Conservation (phyloP, 2,329 filamentous ascomycete species). For the Neurospora sp. region DNA sequence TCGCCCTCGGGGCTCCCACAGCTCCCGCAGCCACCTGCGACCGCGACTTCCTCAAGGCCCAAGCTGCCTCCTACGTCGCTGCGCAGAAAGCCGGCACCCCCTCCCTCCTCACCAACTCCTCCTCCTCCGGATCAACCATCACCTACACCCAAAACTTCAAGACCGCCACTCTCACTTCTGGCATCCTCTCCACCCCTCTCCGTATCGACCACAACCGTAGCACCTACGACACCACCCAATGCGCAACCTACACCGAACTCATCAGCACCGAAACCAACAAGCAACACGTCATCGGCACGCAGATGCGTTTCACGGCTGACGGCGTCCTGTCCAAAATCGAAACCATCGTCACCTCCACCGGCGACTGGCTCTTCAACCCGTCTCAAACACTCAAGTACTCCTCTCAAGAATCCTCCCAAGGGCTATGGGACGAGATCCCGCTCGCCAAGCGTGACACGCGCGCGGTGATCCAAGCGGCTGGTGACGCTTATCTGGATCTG, state of each 20-base stretch:
- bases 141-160: conserved; percentile 27
- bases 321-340: conserved; percentile 13
- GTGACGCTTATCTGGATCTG: conserved; percentile 27
- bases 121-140: conserved; percentile 4
- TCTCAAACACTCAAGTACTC: conserved; percentile 26
- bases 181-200: conserved; percentile 24
- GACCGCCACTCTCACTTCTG: conserved; percentile 19
- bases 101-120: background rate
- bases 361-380: conserved; percentile 31
- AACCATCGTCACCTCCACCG: conserved; percentile 25
- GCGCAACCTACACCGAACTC: conserved; percentile 29
- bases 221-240: conserved; percentile 27
- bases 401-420: conserved; percentile 21
- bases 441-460: conserved; percentile 23
- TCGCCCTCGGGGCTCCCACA: conserved; percentile 4
- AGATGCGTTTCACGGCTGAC: conserved; percentile 3
- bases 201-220: conserved; percentile 27
- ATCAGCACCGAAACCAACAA: conserved; percentile 21
- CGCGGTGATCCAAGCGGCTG: conserved; percentile 26
- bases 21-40: conserved; percentile 6
- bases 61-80: conserved; percentile 14
- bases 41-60: conserved; percentile 11
- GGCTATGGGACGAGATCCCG: conserved; percentile 25
- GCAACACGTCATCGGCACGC: conserved; percentile 29
- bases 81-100: conserved; percentile 17